These are phyloP conservation scores for Pleurotus sapidus DNA, from an alignment of 768 basidiomycete species.

Conservation along the genomic window DNA sequence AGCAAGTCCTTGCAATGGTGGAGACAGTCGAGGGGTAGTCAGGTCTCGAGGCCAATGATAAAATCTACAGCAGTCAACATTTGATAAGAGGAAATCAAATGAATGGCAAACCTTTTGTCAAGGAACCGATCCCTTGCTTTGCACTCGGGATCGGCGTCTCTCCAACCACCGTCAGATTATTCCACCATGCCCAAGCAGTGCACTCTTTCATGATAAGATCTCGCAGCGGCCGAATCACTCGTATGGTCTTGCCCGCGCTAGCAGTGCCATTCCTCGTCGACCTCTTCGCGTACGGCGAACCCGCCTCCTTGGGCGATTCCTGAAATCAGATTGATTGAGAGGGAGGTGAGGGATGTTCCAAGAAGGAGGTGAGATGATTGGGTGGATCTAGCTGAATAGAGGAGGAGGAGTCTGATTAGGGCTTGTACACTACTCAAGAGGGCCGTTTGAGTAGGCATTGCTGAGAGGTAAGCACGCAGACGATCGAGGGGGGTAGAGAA, in stretches of 20 bases:
- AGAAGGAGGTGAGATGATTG: constrained; percentile 74
- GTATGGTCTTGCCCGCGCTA: constrained; percentile 24
- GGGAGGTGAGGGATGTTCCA: constrained; percentile 75
- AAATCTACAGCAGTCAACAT: constrained; percentile 49
- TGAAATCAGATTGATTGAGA: constrained; percentile 73
- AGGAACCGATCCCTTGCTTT: constrained; percentile 55
- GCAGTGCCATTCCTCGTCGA: constrained; percentile 70
- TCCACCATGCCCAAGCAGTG: constrained; percentile 77
- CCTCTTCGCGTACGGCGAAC: constrained; percentile 64
- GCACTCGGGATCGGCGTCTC: constrained; percentile 41
- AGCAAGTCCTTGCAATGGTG: constrained; percentile 77
- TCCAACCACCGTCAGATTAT: constrained; percentile 48
- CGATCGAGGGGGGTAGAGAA: constrained; percentile 20
- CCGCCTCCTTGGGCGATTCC: constrained; percentile 77
- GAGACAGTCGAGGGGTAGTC: constrained; percentile 89
- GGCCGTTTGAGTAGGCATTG: constrained; percentile 76
- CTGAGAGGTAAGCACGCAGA: constrained; percentile 51
- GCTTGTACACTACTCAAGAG: constrained; percentile 53
- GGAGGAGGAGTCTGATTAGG: constrained; percentile 64
- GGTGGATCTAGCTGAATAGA: constrained; percentile 58
- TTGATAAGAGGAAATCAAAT: not conserved
- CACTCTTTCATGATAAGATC: constrained; percentile 82
- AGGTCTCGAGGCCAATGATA: constrained; percentile 72
- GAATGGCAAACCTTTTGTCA: constrained; percentile 60
- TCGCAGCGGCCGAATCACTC: constrained; percentile 63